Base-by-base conservation (phyloP, 2,329 filamentous ascomycete genomes). In the Gaeumannomyces sp. region DNA sequence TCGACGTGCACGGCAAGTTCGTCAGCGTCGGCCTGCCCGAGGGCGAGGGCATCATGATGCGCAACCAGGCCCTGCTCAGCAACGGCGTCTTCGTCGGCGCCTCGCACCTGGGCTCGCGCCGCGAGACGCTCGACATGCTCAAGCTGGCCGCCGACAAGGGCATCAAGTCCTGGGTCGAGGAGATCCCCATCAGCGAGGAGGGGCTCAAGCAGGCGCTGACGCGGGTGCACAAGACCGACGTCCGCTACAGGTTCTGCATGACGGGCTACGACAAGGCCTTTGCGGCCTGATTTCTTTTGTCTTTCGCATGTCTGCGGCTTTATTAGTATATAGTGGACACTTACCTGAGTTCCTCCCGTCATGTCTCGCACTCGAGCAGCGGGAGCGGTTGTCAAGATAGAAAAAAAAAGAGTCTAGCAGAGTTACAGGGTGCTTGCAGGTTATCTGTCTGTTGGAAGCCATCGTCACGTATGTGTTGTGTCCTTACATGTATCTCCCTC, bases 1-100 rank as follows among this genome's bases (percentile, higher is more conserved):
- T 96, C 74, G 92, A 94, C 77, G 88, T 94, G 65, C 90, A 93
- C 78, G 91, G 89, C 66, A 85, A 83, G 73, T 95, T 90, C 86
- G 85, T 94, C 75, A 90, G 85, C 71, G 90, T 94, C 64, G 91
- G 91, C 58, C 81, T 95, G 72, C 91, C 91, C 3, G 90, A 93
- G 73, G 89, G 91, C 67, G 86, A 89, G 59, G 86, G 91, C 14
- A 86, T 91, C 65, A 78, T 81, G 64, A 82, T 95, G 69, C 87
- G 85, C 65, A 76, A 76, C 66, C 74, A 76, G 68, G 69, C 68
- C 13, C 69, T 76, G 29, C 68, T 74, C 38, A 73, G 75, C 67
- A 69, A 66, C 61, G 71, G 72, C 35, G 69, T 72, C 60, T 72
- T 71, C 19, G 75, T 93, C 71, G 87, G 88, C 59, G 84, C 84